Base-by-base conservation (phyloP, 2,329 filamentous ascomycete species). In the Ophiostoma pallidulum region DNA sequence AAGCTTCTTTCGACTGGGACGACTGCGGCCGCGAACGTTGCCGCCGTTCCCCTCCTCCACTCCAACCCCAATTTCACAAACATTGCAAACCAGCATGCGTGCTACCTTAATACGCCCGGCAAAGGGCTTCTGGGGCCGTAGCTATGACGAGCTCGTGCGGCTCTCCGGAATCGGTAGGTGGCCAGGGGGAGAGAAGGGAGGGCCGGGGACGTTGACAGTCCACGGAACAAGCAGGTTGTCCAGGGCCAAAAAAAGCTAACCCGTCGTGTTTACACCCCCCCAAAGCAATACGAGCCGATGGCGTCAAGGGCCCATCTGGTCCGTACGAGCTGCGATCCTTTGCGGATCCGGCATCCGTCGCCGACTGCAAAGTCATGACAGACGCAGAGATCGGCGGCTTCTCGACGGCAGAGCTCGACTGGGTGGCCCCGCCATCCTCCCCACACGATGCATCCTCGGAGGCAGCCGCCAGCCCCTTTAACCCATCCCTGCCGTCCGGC, bases 351-450 rank as follows among this genome's bases (percentile, higher is more conserved):
- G 66, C 69, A 19, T 68, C 69, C 4, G 58, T 78, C 32, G 55
- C 64, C 31, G 66, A 70, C 53, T 78, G 74, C 64, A 92, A 94
- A 64, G 71, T 85, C 55, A 92, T 97, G 81, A 86, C 82, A 56
- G 91, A 98, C 63, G 72, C 73, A 49, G 84, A 91, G 59, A 87
- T 94, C 20, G 91, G 91, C 53, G 92, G 91, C 50, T 90, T 79
- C 68, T 95, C 90, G 29, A 77, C 77, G 16, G 84, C 80, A 36
- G 68, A 77, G 38, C 71, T 97, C 51, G 84, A 90, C 57, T 82
- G 79, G 62, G 68, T 80, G 35, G 67, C 63, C 4, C 43, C 58
- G 14, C 26, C 33, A 24, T 46, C 59, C 13, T 28, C n/a, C n/a
- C n/a, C n/a, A n/a, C n/a, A n/a, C n/a, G n/a, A n/a, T n/a, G n/a